These are phyloP conservation scores for Limonium bicolor DNA, from an alignment of 148 eudicot species.

Conservation along the genomic window DNA sequence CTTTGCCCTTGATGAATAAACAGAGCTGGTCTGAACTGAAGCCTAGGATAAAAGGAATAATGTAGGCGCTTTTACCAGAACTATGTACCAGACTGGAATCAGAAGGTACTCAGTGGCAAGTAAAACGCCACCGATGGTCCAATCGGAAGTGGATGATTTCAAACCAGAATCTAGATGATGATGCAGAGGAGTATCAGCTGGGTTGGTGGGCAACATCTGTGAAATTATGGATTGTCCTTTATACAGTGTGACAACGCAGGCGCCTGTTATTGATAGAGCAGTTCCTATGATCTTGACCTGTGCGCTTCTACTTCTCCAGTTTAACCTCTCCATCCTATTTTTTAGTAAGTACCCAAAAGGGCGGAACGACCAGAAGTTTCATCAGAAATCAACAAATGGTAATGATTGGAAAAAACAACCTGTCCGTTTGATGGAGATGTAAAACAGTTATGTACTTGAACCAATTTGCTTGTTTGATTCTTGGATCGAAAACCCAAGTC, in stretches of 20 bases:
- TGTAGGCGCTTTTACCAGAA: slow-evolving; percentile 18
- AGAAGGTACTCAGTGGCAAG: slow-evolving; percentile 21
- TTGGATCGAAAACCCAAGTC: too few relatives aligned
- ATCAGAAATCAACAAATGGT: neutral
- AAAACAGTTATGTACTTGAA: too few relatives aligned
- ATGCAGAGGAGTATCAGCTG: neutral
- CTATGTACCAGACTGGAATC: slow-evolving; percentile 28
- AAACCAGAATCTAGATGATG: slow-evolving; percentile 7
- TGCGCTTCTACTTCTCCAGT: slow-evolving; percentile 23
- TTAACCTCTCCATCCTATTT: slow-evolving; percentile 45
- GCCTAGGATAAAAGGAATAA: neutral
- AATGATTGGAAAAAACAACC: neutral
- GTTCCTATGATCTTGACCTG: slow-evolving; percentile 44
- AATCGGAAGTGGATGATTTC: slow-evolving; percentile 17
- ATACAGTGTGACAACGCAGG: slow-evolving; percentile 32
- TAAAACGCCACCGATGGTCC: slow-evolving; percentile 41
- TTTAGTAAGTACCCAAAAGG: neutral
- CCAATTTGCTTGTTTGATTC: too few relatives aligned
- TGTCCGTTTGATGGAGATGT: too few relatives aligned
- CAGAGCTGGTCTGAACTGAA: too few relatives aligned
- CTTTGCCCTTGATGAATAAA: too few relatives aligned
- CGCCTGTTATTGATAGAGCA: slow-evolving; percentile 38
- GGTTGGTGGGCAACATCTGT: too few relatives aligned
- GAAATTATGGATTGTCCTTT: slow-evolving; percentile 24
- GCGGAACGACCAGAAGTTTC: neutral